phyloP scores from a whole-genome alignment of 1,139 yeast genomes.

The Taphrina sp. region DNA sequence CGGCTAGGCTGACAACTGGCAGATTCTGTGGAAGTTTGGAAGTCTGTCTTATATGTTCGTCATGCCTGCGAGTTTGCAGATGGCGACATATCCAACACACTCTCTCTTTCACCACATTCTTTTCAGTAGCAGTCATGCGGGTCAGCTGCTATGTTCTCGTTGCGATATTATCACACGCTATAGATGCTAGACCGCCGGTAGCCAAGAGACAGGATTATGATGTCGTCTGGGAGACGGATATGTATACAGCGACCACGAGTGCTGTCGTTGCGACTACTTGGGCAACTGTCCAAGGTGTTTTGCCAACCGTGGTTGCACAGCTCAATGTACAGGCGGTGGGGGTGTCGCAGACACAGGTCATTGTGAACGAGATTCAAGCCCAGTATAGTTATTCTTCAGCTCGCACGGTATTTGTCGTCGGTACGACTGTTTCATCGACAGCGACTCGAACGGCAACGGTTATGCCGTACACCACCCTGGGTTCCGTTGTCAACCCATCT shows the following conservation, averaged over 20 bases:
- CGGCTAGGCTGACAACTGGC: no score
- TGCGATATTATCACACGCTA: no score
- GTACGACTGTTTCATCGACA: conserved; percentile 12
- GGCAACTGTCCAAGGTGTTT: not conserved
- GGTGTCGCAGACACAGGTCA: conserved; percentile 14
- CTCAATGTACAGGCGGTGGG: not conserved
- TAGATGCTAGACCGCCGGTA: no score
- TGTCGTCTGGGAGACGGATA: not conserved
- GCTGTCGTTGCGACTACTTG: conserved; percentile 7
- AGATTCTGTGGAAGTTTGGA: no score
- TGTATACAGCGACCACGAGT: not conserved
- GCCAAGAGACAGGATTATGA: no score
- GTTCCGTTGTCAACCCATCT: conserved; percentile 9
- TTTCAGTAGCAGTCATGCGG: no score
- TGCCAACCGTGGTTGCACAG: not conserved
- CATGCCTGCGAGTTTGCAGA: no score
- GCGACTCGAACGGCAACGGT: conserved; percentile 6
- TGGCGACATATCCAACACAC: no score
- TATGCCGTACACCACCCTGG: conserved; percentile 4
- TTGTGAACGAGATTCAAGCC: conserved; percentile 19
- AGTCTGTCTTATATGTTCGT: no score
- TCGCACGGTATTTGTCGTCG: conserved; percentile 21
- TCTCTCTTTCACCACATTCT: no score
- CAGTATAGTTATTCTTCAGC: conserved; percentile 26
- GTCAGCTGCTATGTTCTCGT: no score